Base-by-base conservation (phyloP, 306 rosid genomes). In the Casuarina glauca region DNA sequence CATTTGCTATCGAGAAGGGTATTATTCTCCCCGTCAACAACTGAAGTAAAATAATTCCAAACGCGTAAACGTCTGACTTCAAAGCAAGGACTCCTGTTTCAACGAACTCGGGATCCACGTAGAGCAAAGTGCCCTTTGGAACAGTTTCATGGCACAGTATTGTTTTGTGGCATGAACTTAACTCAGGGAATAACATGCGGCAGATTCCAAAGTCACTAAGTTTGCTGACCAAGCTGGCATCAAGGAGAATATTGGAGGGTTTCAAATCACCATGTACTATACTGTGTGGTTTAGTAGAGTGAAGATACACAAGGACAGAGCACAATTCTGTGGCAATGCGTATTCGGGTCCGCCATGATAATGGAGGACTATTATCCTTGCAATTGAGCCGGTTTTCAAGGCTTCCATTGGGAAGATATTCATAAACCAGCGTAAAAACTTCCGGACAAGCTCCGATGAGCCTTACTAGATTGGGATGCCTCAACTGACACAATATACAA, bases 351-450 rank as follows among this genome's bases (percentile, higher is more conserved):
- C 83, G 87, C 91, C 91, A 88, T 78, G 89, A 70, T 72, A 88
- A 83, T 16, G 91, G 91, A 1, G 91, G 58, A 60, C 84, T 76
- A 61, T 79, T 83, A 48, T 81, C 81, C 79, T 73, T 83, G 89
- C 87, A 83, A 74, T 43, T 73, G 45, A 88, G 84, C 41, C 87
- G 79, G 74, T 88, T 89, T 79, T 88, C 91, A 70, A 88, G 89
- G 78, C 86, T 85, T 60, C 91, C 89, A n/a, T 88, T 88, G 6
- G 86, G 80, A 9, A 85, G 86, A 80, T 85, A 85, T 77, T 88
- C 91, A 5, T 88, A 88, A 41, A 88, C 42, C 4, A 88, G 86
- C 35, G 77, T 54, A 79, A 82, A 88, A 5, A 75, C 76, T 83
- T 85, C 89, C 0, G 87, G 89, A 63, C 91, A 85, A 20, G 86